Base-by-base conservation (phyloP, 148 eudicot genomes). In the Vaccinium darrowii region DNA sequence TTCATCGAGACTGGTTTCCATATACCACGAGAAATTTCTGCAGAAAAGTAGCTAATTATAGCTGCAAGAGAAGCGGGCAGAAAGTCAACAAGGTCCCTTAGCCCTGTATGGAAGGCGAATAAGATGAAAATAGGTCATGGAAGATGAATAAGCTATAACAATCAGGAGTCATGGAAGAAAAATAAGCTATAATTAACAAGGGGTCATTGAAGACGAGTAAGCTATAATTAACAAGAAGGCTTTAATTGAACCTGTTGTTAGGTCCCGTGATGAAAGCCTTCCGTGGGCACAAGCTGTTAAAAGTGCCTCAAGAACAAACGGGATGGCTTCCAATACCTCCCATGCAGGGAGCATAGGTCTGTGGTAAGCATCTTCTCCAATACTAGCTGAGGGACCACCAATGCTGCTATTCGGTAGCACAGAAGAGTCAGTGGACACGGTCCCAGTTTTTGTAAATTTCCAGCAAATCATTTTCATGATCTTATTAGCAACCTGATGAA, bases 11-110 rank as follows among this genome's bases (percentile, higher is more conserved):
- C 90, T 43, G 82, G 84, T 85, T 88, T 88, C 90, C 90, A 88
- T 54, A 88, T 76, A 67, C 90, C 90, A 79, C 90, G 90, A 19
- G 87, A 82, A 82, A 88, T 87, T 88, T 88, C 90, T 78, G 90
- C 90, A 5, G 90, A 86, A n/a, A 88, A 85, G 86, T 85, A 88
- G 53, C 87, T 88, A 78, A 88, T 67, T 78, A 88, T 83, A 81
- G 86, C 76, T 78, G 86, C 90, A 80, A 88, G 78, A 60, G 90
- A 88, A 85, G 90, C 90, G 79, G 90, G 90, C 53, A 88, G 87
- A 83, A 88, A 88, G 87, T 88, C 90, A 39, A 86, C 86, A 74
- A 88, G 86, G 84, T 85, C 87, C 82, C 87, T 88, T 58, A 88
- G 86, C 21, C 90, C 90, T 88, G 90, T 63, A 88, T 72, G 47